Evolutionary conservation across 108 stramenopile genomes (phyloP), one percentile per base, ranked within the genome.

Genomic region (Skeletonema grethae): DNA sequence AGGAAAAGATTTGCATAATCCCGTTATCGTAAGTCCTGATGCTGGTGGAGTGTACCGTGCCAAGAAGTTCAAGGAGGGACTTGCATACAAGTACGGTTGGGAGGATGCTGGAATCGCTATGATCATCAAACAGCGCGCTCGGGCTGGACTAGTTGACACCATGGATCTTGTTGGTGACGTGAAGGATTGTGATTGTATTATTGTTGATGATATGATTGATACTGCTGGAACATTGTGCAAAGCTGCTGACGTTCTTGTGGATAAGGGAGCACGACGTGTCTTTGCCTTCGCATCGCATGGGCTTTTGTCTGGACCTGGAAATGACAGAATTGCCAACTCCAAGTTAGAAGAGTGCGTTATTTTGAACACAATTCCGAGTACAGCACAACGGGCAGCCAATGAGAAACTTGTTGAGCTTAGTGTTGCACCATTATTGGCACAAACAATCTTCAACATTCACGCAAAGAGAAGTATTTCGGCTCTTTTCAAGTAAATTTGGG

Each of bases 161-260:
- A 99, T 99, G 99, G 98, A 99, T 85, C 90, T 99, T 61, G 99
- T 99, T 9, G 99, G 99, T 38, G 94, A 96, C 63, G 99, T 99
- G 39, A 89, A 85, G 55, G 97, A 96, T 82, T 97, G 94, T 64
- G 99, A 99, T 80, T 97, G 95, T 63, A 97, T 99, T 69, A 94
- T 99, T 64, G 99, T 99, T 13, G 99, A 99, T 78, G 99, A 99
- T 79, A 99, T 99, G 95, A 98, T 99, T 75, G 98, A 99, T 86
- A 99, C 99, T 20, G 99, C 97, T 31, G 98, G 99, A 38, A 99
- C 99, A 3, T 87, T 99, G 25, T 98, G 98, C 86, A 98, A 97
- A 85, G 99, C 99, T 32, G 98, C 98, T 12, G 96, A 97, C 77
- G 95, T 97, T 41, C 84, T 99, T 50, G 83, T 88, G 56, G 91